A percentile compares a stretch with the other conserved stretches of the same genome.
These are phyloP conservation scores for Zancudomyces culisetae DNA, from an alignment of 371 early-diverging fungal species.

Conservation along the genomic window DNA sequence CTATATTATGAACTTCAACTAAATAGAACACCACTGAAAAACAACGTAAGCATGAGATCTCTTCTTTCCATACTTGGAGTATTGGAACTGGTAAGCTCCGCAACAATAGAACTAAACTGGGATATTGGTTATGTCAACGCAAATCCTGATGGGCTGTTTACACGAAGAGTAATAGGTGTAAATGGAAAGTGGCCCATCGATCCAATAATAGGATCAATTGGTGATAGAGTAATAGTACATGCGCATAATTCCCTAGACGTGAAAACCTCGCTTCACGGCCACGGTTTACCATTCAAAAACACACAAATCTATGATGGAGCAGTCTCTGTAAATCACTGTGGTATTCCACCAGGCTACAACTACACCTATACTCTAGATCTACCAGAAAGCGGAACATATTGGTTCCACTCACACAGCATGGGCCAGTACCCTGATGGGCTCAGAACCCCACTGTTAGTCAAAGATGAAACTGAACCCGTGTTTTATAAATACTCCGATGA, in stretches of 20 bases:
- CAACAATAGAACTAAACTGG: slow-evolving; percentile 45
- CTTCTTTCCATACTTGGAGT: too few species aligned
- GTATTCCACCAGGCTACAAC: slow-evolving; percentile 28
- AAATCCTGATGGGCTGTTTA: slow-evolving; percentile 42
- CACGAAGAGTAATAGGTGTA: slow-evolving; percentile 44
- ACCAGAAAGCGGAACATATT: slow-evolving; percentile 48
- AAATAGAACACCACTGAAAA: too few species aligned
- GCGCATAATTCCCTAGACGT: slow-evolving; percentile 38
- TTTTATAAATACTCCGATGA: slow-evolving; percentile 44
- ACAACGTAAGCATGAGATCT: too few species aligned
- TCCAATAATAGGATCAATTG: slow-evolving; percentile 3
- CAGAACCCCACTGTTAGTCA: slow-evolving; percentile 48
- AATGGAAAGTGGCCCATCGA: slow-evolving; percentile 51
- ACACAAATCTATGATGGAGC: slow-evolving; percentile 43
- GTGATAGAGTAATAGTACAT: slow-evolving; percentile 41
- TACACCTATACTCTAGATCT: slow-evolving; percentile 42
- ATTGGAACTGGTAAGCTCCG: slow-evolving; percentile 19
- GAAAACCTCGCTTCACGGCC: slow-evolving; percentile 40
- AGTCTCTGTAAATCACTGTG: slow-evolving; percentile 27
- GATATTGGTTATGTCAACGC: slow-evolving; percentile 38
- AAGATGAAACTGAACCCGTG: slow-evolving; percentile 29
- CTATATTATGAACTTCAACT: too few species aligned
- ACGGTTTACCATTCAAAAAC: slow-evolving; percentile 45
- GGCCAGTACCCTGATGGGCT: slow-evolving; percentile 70
- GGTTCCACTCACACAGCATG: slow-evolving; percentile 44